phyloP scores from a whole-genome alignment of 2,329 filamentous ascomycete species.

The Colletotrichum sp. region DNA sequence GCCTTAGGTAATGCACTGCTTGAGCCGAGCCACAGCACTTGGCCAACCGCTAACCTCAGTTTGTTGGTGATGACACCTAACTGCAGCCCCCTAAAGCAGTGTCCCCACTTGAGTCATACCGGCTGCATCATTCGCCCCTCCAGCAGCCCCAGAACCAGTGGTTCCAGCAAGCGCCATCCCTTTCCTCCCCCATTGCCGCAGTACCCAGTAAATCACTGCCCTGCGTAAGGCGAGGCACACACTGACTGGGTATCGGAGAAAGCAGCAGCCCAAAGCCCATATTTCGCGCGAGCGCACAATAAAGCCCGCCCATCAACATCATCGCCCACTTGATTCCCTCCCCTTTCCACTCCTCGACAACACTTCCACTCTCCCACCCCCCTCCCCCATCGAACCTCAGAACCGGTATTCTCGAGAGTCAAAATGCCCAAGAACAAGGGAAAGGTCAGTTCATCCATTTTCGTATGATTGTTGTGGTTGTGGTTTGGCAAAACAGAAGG shows the following conservation, averaged over 20 bases:
- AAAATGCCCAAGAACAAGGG: slow-evolving; percentile 99
- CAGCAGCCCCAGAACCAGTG: background rate
- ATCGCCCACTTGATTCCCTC: background rate
- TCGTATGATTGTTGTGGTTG: background rate
- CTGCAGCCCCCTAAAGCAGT: background rate
- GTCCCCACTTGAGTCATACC: slow-evolving; percentile 18
- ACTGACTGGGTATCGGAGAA: background rate
- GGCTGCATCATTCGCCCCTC: slow-evolving; percentile 12
- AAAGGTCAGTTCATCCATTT: slow-evolving; percentile 70
- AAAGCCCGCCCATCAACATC: slow-evolving; percentile 14
- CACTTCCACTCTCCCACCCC: slow-evolving; percentile 8
- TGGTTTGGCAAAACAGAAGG: background rate
- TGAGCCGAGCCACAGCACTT: slow-evolving; percentile 1
- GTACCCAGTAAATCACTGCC: background rate
- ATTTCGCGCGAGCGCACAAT: slow-evolving; percentile 13
- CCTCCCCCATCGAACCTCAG: slow-evolving; percentile 20
- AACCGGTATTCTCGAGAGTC: slow-evolving; percentile 25
- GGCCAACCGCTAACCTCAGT: background rate
- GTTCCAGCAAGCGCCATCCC: background rate
- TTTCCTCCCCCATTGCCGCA: background rate
- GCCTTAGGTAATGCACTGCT: background rate
- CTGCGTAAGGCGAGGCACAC: background rate
- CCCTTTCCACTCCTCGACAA: background rate
- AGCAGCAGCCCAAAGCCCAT: slow-evolving; percentile 2
- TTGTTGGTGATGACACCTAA: background rate